Conservation (phyloP, 148 eudicot species). For the Mesembryanthemum crystallinum region DNA sequence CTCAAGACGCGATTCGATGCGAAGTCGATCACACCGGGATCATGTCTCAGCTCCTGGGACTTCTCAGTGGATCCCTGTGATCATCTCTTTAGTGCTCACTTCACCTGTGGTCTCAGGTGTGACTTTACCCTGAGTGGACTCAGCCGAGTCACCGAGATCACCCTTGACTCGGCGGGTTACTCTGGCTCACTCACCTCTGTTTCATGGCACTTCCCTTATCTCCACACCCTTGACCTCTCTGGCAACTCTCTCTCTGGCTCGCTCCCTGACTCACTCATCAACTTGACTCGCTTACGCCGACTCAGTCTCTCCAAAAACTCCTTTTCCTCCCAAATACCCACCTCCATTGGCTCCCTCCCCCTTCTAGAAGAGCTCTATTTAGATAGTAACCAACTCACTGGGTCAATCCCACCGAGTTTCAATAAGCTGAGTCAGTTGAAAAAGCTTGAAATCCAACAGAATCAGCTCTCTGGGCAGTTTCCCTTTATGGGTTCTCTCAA, state of each 20-base stretch:
- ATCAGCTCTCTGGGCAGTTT: conserved; percentile 35
- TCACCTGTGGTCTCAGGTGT: conserved; percentile 44
- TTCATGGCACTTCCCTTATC: conserved; percentile 34
- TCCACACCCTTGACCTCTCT: conserved; percentile 39
- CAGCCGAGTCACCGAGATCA: conserved; percentile 41
- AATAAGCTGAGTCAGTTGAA: conserved; percentile 31
- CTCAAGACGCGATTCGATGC: conserved; percentile 25
- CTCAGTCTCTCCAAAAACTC: conserved; percentile 38
- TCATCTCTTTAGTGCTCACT: conserved; percentile 22
- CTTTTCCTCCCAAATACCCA: conserved; percentile 31
- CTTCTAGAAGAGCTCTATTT: conserved; percentile 39
- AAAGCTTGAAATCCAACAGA: conserved; percentile 37
- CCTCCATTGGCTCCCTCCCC: conserved; percentile 35
- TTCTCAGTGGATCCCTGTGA: conserved; percentile 41
- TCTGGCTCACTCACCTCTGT: conserved; percentile 32
- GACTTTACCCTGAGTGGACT: conserved; percentile 33
- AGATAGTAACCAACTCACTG: conserved; percentile 36
- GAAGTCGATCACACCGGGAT: conserved; percentile 29
- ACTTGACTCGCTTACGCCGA: conserved; percentile 34
- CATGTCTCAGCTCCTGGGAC: conserved; percentile 42
- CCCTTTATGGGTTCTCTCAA: conserved; percentile 34
- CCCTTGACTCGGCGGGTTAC: conserved; percentile 45
- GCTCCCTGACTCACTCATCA: conserved; percentile 35
- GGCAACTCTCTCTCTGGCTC: conserved; percentile 39
- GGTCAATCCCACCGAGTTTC: conserved; percentile 37